Conservation (phyloP, 1,284 basidiomycete species). For the Takashimella koratensis region DNA sequence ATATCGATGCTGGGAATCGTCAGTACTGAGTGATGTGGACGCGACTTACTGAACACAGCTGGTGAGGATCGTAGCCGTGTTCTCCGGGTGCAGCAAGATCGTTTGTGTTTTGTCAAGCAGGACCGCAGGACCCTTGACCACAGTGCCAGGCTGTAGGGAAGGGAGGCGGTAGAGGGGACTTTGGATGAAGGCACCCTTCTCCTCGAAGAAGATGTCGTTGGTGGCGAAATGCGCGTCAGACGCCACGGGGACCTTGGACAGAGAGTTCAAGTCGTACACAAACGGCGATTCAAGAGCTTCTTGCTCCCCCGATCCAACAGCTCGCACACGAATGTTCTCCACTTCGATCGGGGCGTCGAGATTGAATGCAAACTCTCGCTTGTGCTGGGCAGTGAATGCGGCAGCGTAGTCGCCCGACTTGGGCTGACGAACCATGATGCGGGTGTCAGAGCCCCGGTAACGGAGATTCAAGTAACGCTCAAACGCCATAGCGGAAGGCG, state of each 20-base stretch:
- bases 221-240: constrained; percentile 4
- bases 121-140: constrained; percentile 5
- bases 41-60: constrained; percentile 48
- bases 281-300: background rate
- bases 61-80: constrained; percentile 17
- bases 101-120: constrained; percentile 11
- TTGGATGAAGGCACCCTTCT: constrained; percentile 1
- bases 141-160: constrained; percentile 4
- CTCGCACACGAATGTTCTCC: constrained; percentile 48
- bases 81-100: constrained; percentile 18
- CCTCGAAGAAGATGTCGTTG: constrained; percentile 10
- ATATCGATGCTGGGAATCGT: constrained; percentile 21
- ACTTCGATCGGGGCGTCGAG: constrained; percentile 41
- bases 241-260: background rate
- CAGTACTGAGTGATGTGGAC: constrained; percentile 41
- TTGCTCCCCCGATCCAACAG: constrained; percentile 43
- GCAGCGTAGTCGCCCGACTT: constrained; percentile 60
- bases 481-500: constrained; percentile 34
- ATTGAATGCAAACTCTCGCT: constrained; percentile 46
- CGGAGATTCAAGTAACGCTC: constrained; percentile 89
- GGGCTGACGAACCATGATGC: constrained; percentile 67
- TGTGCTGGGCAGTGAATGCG: background rate
- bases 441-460: constrained; percentile 75
- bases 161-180: constrained; percentile 6
- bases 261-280: constrained; percentile 3